Evolutionary conservation across 345 rosid genomes (phyloP).

Genomic region (Gossypium anomalum): DNA sequence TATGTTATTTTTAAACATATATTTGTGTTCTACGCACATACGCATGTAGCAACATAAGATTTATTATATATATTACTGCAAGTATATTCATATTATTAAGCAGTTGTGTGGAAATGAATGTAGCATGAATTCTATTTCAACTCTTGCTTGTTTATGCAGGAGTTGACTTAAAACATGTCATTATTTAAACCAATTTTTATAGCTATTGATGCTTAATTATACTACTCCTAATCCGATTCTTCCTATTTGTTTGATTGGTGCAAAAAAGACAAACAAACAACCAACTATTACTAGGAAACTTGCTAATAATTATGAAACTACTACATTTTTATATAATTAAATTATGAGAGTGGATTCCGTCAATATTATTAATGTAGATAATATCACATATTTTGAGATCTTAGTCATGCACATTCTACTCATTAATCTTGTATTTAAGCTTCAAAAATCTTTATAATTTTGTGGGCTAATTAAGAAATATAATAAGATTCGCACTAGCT

Average conservation of each 20-base stretch:
- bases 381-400: background rate
- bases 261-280: background rate
- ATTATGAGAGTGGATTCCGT: background rate
- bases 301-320: background rate
- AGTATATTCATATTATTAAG: background rate
- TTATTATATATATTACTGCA: no score
- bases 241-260: background rate
- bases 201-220: background rate
- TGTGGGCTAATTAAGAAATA: background rate
- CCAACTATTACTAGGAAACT: background rate
- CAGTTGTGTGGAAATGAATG: background rate
- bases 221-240: background rate
- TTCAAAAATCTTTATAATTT: background rate
- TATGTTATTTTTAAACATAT: no score
- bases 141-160: background rate
- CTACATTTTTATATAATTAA: background rate
- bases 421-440: background rate
- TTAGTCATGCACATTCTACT: background rate
- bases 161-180: background rate
- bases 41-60: no score
- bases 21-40: no score
- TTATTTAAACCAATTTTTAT: background rate
- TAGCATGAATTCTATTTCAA: background rate
- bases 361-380: background rate
- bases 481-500: no score